Percentiles rank a stretch among this genome's conserved stretches.
Evolutionary conservation across 495 filamentous ascomycete genomes (phyloP).

Genomic region (Physcia stellaris): DNA sequence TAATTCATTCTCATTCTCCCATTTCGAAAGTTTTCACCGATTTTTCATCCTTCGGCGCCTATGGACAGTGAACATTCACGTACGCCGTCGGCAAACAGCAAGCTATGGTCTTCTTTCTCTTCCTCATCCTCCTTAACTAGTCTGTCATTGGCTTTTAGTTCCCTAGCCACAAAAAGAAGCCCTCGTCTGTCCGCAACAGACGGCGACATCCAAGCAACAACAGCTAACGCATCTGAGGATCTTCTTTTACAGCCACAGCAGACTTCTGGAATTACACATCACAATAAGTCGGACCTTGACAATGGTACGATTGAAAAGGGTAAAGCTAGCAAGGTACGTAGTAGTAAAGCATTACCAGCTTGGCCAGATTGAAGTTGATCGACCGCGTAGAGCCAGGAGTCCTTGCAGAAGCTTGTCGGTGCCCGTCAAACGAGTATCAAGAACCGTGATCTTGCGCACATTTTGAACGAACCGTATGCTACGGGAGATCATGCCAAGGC

Average conservation of each 20-base stretch:
- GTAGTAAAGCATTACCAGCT: neutral
- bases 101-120: no score
- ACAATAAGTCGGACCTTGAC: neutral
- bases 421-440: conserved; percentile 38
- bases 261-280: conserved; percentile 27
- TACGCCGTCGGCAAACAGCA: no score
- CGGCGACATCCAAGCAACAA: conserved; percentile 18
- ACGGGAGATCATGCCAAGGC: conserved; percentile 61
- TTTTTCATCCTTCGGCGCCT: no score
- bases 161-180: conserved; percentile 14
- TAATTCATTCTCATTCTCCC: no score
- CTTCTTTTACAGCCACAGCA: conserved; percentile 25
- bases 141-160: conserved; percentile 18
- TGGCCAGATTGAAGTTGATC: neutral
- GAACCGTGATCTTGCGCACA: conserved; percentile 56
- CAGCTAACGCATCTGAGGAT: conserved; percentile 20
- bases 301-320: neutral
- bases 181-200: conserved; percentile 14
- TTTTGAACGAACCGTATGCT: conserved; percentile 48
- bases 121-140: conserved; percentile 13
- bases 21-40: no score
- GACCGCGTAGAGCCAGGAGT: conserved; percentile 36
- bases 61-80: no score
- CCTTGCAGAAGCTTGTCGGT: conserved; percentile 36
- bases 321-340: neutral